phyloP scores from a whole-genome alignment of 768 basidiomycete genomes.

The Leucosporidium yakuticum region DNA sequence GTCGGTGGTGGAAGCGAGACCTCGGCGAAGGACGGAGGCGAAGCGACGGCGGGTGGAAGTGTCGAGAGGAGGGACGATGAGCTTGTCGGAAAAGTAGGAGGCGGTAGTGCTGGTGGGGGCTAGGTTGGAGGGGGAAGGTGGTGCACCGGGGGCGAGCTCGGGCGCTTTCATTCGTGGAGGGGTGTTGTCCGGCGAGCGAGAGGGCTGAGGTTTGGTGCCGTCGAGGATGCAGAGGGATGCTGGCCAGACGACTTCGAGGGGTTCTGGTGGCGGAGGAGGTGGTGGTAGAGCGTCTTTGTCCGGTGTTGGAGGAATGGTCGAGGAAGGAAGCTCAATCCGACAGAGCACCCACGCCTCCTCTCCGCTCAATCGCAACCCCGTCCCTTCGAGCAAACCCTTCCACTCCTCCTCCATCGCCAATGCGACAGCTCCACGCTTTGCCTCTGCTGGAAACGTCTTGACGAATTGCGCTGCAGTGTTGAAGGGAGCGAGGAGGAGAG shows the following conservation, averaged over 20 bases:
- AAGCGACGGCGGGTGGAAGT: slow-evolving; percentile 1
- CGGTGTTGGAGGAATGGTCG: background rate
- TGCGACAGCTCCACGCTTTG: background rate
- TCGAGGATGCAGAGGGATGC: slow-evolving; percentile 15
- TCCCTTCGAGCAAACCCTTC: slow-evolving; percentile 2
- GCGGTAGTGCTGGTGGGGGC: no score
- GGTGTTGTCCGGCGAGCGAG: background rate
- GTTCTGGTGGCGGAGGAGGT: background rate
- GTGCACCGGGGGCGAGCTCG: background rate
- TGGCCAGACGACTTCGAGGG: slow-evolving; percentile 24
- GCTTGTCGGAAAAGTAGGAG: background rate
- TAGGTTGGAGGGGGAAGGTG: no score
- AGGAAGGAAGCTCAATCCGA: slow-evolving; percentile 6
- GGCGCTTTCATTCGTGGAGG: background rate
- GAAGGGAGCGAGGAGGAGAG: slow-evolving; percentile 15
- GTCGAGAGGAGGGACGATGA: slow-evolving; percentile 2
- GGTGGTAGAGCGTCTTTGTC: background rate
- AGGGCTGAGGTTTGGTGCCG: slow-evolving; percentile 3
- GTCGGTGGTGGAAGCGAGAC: background rate
- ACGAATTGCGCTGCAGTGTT: slow-evolving; percentile 7
- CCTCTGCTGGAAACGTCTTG: background rate
- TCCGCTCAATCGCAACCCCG: background rate
- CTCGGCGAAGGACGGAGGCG: background rate
- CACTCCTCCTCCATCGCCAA: background rate
- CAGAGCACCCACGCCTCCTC: slow-evolving; percentile 16